phyloP scores from a whole-genome alignment of 345 rosid genomes.

The Theobroma cacao region DNA sequence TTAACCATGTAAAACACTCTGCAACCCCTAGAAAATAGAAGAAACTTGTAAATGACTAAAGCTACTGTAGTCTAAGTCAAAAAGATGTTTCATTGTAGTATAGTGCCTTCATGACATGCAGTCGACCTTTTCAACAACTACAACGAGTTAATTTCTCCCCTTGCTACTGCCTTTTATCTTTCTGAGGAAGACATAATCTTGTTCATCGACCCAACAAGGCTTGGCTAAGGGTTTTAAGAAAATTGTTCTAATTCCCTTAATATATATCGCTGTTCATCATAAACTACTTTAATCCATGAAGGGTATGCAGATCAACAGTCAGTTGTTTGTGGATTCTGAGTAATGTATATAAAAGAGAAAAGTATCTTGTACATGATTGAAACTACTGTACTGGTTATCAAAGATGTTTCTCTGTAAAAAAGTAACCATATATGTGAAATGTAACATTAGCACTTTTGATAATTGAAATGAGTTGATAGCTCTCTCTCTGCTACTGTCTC shows the following conservation, averaged over 20 bases:
- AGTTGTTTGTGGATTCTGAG: not conserved
- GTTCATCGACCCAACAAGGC: not conserved
- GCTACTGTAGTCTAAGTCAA: too few species aligned
- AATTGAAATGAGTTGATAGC: not conserved
- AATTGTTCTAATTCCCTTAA: constrained; percentile 20
- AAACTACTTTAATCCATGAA: not conserved
- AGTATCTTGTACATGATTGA: not conserved
- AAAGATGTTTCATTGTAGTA: not conserved
- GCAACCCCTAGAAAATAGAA: too few species aligned
- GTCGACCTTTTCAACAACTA: not conserved
- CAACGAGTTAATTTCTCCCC: not conserved
- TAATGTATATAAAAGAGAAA: not conserved
- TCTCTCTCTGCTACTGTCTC: not conserved
- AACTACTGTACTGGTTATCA: not conserved
- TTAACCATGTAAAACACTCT: not conserved
- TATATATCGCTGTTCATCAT: not conserved
- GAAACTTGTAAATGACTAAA: not conserved
- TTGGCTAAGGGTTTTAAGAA: not conserved
- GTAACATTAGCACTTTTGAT: not conserved
- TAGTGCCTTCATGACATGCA: not conserved
- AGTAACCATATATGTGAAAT: not conserved
- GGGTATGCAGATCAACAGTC: not conserved
- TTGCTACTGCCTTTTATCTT: not conserved
- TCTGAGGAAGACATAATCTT: not conserved
- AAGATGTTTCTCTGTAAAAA: not conserved